phyloP scores from a whole-genome alignment of 805 yeast genomes.

The Scheffersomyces coipomensis region DNA sequence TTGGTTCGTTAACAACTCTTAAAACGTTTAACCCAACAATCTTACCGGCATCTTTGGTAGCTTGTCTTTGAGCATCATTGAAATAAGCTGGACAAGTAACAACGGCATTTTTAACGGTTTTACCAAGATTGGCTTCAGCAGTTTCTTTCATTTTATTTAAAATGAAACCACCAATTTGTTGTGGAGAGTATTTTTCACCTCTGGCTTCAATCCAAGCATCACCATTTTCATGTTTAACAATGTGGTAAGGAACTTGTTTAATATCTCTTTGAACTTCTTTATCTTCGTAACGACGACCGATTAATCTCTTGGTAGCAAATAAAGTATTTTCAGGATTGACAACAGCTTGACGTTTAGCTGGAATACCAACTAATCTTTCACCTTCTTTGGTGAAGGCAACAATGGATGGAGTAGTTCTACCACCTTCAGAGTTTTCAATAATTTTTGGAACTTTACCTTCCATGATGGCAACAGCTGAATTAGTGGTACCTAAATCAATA shows the following conservation, averaged over 20 bases:
- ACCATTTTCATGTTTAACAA: slow-evolving; percentile 86
- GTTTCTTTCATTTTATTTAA: slow-evolving; percentile 98
- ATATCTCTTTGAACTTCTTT: slow-evolving; percentile 88
- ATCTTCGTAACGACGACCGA: slow-evolving; percentile 91
- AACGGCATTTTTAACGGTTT: slow-evolving; percentile 83
- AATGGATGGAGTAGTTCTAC: slow-evolving; percentile 84
- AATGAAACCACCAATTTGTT: slow-evolving; percentile 91
- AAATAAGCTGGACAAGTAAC: slow-evolving; percentile 90
- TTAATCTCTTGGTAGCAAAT: slow-evolving; percentile 91
- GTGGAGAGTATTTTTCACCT: slow-evolving; percentile 87
- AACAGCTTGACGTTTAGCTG: slow-evolving; percentile 95
- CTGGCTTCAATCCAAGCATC: slow-evolving; percentile 96
- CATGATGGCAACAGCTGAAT: slow-evolving; percentile 85
- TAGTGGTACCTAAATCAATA: slow-evolving; percentile 85
- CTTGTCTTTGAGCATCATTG: slow-evolving; percentile 90
- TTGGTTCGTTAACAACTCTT: slow-evolving; percentile 88
- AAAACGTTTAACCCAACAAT: slow-evolving; percentile 90
- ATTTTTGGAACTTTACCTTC: slow-evolving; percentile 77
- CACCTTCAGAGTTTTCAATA: slow-evolving; percentile 75
- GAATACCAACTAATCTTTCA: slow-evolving; percentile 88
- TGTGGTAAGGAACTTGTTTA: slow-evolving; percentile 84
- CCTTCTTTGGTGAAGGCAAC: slow-evolving; percentile 93
- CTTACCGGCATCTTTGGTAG: slow-evolving; percentile 96
- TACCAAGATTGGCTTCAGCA: slow-evolving; percentile 89
- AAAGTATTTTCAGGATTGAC: slow-evolving; percentile 92